Evolutionary conservation across 202 grass and related monocot species (phyloP).

Genomic region (Carex arenaria): DNA sequence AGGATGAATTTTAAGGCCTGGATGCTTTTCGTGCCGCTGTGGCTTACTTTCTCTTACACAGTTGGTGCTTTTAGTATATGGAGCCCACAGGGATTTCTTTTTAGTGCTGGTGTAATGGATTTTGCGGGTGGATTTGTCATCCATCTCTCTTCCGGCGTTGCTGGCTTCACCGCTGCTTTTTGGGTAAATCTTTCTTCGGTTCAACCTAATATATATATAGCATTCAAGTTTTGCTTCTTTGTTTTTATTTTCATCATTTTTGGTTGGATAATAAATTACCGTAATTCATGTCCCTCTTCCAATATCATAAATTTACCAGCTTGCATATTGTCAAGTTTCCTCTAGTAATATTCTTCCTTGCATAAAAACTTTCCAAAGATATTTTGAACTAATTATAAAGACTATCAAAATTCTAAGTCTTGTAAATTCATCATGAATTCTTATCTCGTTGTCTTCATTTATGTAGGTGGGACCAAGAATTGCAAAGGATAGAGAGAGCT

Average conservation of each 20-base stretch:
- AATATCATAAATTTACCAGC: background rate
- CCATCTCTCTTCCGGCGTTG: constrained; percentile 78
- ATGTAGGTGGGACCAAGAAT: constrained; percentile 51
- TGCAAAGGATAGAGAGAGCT: constrained; percentile 65
- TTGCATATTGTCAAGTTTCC: background rate
- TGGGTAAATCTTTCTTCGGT: constrained; percentile 30
- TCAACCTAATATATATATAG: background rate
- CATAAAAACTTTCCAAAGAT: background rate
- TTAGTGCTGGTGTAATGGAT: constrained; percentile 75
- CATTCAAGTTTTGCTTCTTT: background rate
- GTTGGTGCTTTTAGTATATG: constrained; percentile 69
- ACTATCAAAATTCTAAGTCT: background rate
- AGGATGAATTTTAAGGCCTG: constrained; percentile 61
- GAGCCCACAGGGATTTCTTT: constrained; percentile 71
- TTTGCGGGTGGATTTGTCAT: constrained; percentile 78
- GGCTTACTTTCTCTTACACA: constrained; percentile 75
- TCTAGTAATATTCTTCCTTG: background rate
- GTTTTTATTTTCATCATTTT: background rate
- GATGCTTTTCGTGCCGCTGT: constrained; percentile 73
- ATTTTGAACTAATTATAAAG: background rate
- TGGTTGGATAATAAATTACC: background rate
- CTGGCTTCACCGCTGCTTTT: constrained; percentile 63
- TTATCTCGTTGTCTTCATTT: background rate
- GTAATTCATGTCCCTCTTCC: background rate
- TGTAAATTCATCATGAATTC: background rate